phyloP scores from a whole-genome alignment of 2,329 filamentous ascomycete species.

The Chalaropsis thielavioides region DNA sequence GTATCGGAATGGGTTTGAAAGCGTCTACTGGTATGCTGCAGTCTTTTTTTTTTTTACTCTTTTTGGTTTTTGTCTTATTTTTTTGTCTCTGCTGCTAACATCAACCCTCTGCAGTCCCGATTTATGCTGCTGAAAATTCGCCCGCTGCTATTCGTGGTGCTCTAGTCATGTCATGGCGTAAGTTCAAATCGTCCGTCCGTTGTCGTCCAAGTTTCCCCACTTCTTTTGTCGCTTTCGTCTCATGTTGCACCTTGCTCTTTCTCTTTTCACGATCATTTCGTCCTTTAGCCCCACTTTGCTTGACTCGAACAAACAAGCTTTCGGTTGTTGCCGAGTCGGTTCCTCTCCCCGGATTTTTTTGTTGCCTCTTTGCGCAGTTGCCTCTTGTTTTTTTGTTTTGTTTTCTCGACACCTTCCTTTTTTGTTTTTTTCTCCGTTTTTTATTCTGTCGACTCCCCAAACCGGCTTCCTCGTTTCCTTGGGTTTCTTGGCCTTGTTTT shows the following conservation, averaged over 20 bases:
- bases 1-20: slow-evolving; percentile 45
- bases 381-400: not conserved
- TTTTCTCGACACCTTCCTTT: not conserved
- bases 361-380: not conserved
- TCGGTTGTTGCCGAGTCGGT: not conserved
- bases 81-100: not conserved
- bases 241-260: slow-evolving; percentile 1
- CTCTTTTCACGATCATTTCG: slow-evolving; percentile 1
- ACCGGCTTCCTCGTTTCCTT: not conserved
- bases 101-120: slow-evolving; percentile 27
- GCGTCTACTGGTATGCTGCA: slow-evolving; percentile 25
- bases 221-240: not conserved
- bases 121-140: slow-evolving; percentile 39
- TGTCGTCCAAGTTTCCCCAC: not conserved
- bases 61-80: not conserved
- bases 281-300: slow-evolving; percentile 15
- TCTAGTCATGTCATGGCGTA: slow-evolving; percentile 39
- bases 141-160: slow-evolving; percentile 39
- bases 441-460: not conserved
- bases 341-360: slow-evolving; percentile 3
- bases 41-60: not conserved
- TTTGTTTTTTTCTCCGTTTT: not conserved
- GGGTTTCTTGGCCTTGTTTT: not conserved
- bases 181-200: slow-evolving; percentile 21
- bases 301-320: slow-evolving; percentile 21